Base-by-base conservation (phyloP, 768 basidiomycete genomes). In the Pleurotus salmoneostramineus region DNA sequence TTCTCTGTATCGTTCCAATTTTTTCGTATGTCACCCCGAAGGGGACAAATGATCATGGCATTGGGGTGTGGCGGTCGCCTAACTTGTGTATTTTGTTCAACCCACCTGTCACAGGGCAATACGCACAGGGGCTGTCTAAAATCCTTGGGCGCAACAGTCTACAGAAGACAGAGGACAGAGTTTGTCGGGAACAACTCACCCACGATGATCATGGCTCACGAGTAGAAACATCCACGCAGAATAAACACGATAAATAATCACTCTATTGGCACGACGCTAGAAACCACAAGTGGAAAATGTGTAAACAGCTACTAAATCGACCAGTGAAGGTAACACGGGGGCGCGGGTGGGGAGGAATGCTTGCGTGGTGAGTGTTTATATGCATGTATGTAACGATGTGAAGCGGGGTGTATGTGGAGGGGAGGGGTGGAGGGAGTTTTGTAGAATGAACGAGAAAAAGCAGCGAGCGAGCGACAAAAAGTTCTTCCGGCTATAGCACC, bases 1-100 rank as follows among this genome's bases (percentile, higher is more conserved):
- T 95, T 95, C 94, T 96, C 93, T 94, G 93, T 95, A 95, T 95
- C 90, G 92, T 94, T 95, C 91, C 93, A 93, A 94, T 90, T 92
- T 93, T 94, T 90, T 89, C 88, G 85, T 91, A 88, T 90, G 90
- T 86, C 88, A 88, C 90, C 86, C 87, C 86, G 85, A 88, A 89
- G 86, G 86, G 87, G 85, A 86, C 85, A 27, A 27, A 27, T 27
- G n/a, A 1, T n/a, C 3, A 27, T 27, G 21, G 21, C 21, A 27
- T 27, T 27, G n/a, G 21, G 21, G 21, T 27, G 21, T 27, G 21
- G n/a, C 3, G 21, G 21, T 27, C 21, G 3, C 21, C 21, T 27
- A 27, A 27, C 21, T 27, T 27, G 21, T 27, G 21, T 27, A 27
- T 27, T 27, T 27, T 27, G 21, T 27, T 27, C 21, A 27, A 27